phyloP scores from a whole-genome alignment of 1,284 basidiomycete genomes.

The Sporisorium graminicola region DNA sequence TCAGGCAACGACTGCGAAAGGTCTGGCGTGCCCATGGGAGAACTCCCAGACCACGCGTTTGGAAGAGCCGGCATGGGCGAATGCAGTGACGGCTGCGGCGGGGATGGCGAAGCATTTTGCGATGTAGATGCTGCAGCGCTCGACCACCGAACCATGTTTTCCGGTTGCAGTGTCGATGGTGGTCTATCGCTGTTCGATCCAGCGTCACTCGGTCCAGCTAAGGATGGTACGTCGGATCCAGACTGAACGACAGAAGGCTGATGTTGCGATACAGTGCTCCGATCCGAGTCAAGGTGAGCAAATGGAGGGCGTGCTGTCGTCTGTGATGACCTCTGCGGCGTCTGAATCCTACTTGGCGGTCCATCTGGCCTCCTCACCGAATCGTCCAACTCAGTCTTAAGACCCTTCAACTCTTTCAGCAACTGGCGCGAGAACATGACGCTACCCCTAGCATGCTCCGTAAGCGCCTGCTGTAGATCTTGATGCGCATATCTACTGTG shows the following conservation, averaged over 20 bases:
- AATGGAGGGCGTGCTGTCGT: constrained; percentile 8
- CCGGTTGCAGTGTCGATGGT: neutral
- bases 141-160: constrained; percentile 3
- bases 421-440: constrained; percentile 41
- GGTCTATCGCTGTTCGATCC: neutral
- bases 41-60: constrained; percentile 16
- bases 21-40: constrained; percentile 13
- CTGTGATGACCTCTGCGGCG: constrained; percentile 11
- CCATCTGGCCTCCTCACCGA: constrained; percentile 2
- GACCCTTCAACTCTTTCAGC: constrained; percentile 44
- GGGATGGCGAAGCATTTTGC: neutral
- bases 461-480: constrained; percentile 57
- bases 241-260: constrained; percentile 6
- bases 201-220: neutral
- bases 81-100: neutral
- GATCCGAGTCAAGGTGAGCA: constrained; percentile 17
- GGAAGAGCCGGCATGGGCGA: constrained; percentile 7
- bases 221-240: constrained; percentile 6
- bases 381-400: constrained; percentile 37
- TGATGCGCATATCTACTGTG: constrained; percentile 62
- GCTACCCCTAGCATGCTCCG: constrained; percentile 57
- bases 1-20: constrained; percentile 21
- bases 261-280: neutral
- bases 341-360: constrained; percentile 1
- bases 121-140: constrained; percentile 7